phyloP scores from a whole-genome alignment of 306 rosid species.

The Medicago lupulina region DNA sequence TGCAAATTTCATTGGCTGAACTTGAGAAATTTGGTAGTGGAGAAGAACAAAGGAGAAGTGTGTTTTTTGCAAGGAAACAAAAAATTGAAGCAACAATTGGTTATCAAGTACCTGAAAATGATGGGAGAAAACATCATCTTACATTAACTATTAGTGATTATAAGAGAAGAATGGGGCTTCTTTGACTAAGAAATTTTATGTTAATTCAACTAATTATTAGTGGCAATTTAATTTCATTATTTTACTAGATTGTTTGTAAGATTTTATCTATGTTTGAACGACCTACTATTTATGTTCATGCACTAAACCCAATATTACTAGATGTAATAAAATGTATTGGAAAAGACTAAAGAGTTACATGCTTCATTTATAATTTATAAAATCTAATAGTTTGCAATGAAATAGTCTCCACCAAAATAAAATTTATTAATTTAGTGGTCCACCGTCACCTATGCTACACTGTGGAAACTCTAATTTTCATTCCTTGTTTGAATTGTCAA shows the following conservation, averaged over 20 bases:
- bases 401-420: too few relatives aligned
- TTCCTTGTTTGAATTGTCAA: not conserved
- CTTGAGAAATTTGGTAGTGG: slow-evolving; percentile 58
- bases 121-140: slow-evolving; percentile 54
- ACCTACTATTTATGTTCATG: too few relatives aligned
- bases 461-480: too few relatives aligned
- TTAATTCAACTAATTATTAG: not conserved
- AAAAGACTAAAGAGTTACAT: too few relatives aligned
- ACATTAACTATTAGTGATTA: slow-evolving; percentile 65
- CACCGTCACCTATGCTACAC: too few relatives aligned
- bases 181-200: slow-evolving; percentile 46
- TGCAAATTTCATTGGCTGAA: slow-evolving; percentile 57
- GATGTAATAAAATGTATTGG: too few relatives aligned
- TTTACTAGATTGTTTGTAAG: not conserved
- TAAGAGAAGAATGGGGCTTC: slow-evolving; percentile 73
- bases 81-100: slow-evolving; percentile 67
- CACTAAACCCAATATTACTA: too few relatives aligned
- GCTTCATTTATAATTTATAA: too few relatives aligned
- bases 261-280: too few relatives aligned
- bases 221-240: slow-evolving; percentile 14
- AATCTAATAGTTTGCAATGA: too few relatives aligned
- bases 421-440: too few relatives aligned
- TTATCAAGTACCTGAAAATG: slow-evolving; percentile 50
- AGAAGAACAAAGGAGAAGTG: slow-evolving; percentile 51
- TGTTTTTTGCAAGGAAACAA: slow-evolving; percentile 63